Percentiles rank a stretch among this genome's conserved stretches.
phyloP scores from a whole-genome alignment of 2,329 filamentous ascomycete genomes.

The Remersonia thermophila region DNA sequence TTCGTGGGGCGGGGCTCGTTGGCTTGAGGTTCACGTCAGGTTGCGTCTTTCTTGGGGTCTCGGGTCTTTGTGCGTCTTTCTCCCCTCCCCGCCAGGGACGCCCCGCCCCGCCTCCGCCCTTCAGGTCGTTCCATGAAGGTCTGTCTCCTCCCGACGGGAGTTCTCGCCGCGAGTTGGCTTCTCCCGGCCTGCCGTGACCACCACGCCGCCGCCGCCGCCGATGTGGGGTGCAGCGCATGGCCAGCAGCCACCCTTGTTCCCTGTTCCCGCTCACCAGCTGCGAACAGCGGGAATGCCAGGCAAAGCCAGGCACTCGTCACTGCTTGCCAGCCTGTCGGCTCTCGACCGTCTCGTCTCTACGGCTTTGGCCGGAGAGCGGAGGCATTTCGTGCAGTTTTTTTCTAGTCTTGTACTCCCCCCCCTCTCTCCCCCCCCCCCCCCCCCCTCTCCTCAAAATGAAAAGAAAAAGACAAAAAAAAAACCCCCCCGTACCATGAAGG shows the following conservation, averaged over 20 bases:
- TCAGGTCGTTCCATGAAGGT: neutral
- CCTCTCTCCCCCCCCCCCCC: neutral
- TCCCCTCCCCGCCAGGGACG: conserved; percentile 6
- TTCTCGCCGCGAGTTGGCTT: too few relatives aligned
- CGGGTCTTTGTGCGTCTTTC: conserved; percentile 5
- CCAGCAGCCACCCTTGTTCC: conserved; percentile 10
- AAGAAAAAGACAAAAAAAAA: too few relatives aligned
- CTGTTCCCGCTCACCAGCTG: conserved; percentile 3
- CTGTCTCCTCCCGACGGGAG: conserved; percentile 4
- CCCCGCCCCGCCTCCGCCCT: conserved; percentile 5
- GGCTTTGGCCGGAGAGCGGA: conserved; percentile 13
- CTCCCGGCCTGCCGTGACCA: conserved; percentile 6
- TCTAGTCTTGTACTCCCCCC: conserved; percentile 20
- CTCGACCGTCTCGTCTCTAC: conserved; percentile 9
- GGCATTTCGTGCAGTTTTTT: conserved; percentile 8
- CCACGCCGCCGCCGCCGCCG: conserved; percentile 7
- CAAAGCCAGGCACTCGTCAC: too few relatives aligned
- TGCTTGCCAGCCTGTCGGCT: too few relatives aligned
- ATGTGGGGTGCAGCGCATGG: conserved; percentile 12
- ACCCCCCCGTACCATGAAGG: too few relatives aligned
- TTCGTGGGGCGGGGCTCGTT: too few relatives aligned
- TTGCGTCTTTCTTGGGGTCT: too few relatives aligned
- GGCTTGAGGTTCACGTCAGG: too few relatives aligned
- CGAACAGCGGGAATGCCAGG: conserved; percentile 6
- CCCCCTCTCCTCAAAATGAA: neutral